These are phyloP conservation scores for Prinsepia uniflora DNA, from an alignment of 306 rosid species.

Conservation along the genomic window DNA sequence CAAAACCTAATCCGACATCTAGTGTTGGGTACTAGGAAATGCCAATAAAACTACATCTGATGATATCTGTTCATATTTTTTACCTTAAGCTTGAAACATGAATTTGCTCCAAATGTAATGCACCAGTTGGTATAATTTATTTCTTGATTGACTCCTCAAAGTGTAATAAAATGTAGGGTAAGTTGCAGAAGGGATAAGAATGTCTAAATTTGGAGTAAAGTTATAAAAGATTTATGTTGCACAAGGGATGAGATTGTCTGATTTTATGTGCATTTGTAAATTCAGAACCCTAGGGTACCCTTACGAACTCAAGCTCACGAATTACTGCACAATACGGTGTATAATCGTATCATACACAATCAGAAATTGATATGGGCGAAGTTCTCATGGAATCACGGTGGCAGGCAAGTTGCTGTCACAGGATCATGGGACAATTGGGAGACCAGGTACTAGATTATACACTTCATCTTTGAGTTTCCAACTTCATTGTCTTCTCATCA, in stretches of 20 bases:
- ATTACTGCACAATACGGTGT: slow-evolving; percentile 28
- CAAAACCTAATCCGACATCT: too few relatives aligned
- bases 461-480: not conserved
- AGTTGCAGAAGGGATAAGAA: not conserved
- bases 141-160: not conserved
- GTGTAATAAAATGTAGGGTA: not conserved
- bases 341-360: slow-evolving; percentile 31
- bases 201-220: slow-evolving; percentile 4
- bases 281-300: slow-evolving; percentile 42
- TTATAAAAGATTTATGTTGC: not conserved
- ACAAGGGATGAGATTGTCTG: slow-evolving; percentile 9
- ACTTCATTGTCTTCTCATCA: slow-evolving; percentile 10
- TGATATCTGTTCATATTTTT: not conserved
- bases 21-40: too few relatives aligned
- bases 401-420: slow-evolving; percentile 47
- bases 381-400: slow-evolving; percentile 74
- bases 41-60: not conserved
- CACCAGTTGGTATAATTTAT: not conserved
- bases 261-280: slow-evolving; percentile 20
- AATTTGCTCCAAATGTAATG: not conserved
- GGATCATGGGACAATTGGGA: slow-evolving; percentile 97
- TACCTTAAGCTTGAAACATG: not conserved
- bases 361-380: slow-evolving; percentile 37
- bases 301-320: slow-evolving; percentile 30
- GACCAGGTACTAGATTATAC: slow-evolving; percentile 40